Conservation (phyloP, 2,329 filamentous ascomycete genomes). For the Clathrospora elynae region DNA sequence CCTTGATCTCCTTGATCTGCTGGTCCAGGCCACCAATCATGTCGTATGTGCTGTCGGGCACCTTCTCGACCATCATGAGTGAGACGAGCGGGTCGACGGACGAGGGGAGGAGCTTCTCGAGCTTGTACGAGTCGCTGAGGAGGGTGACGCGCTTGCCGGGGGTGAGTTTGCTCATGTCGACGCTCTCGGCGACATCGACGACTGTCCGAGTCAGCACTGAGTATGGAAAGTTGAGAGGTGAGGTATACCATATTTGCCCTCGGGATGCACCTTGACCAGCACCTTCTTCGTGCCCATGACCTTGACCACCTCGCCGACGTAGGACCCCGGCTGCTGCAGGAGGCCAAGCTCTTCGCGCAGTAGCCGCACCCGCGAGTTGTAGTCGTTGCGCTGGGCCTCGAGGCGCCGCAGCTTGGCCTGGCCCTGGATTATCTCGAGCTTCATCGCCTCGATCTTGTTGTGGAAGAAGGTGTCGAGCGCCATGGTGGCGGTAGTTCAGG, state of each 20-base stretch:
- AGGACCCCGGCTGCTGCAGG: constrained; percentile 95
- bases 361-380: constrained; percentile 96
- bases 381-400: constrained; percentile 98
- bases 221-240: background rate
- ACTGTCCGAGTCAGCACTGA: constrained; percentile 60
- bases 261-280: constrained; percentile 96
- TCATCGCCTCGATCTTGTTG: constrained; percentile 99
- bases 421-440: constrained; percentile 99
- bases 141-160: constrained; percentile 97
- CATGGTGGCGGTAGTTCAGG: constrained; percentile 68
- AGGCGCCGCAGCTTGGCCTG: constrained; percentile 93
- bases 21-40: constrained; percentile 99
- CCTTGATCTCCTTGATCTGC: constrained; percentile 99
- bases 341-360: constrained; percentile 93
- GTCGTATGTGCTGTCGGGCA: constrained; percentile 99
- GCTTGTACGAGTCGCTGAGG: constrained; percentile 95
- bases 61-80: constrained; percentile 99
- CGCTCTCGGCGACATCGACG: constrained; percentile 91
- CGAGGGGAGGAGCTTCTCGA: constrained; percentile 97
- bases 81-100: constrained; percentile 98
- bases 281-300: constrained; percentile 99
- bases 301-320: constrained; percentile 99
- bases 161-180: constrained; percentile 94
- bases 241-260: constrained; percentile 94
- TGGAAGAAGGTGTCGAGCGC: constrained; percentile 99